Evolutionary conservation across 2,329 filamentous ascomycete genomes (phyloP), one percentile per base, ranked within the genome.

Genomic region (Neofusicoccum cordaticola): DNA sequence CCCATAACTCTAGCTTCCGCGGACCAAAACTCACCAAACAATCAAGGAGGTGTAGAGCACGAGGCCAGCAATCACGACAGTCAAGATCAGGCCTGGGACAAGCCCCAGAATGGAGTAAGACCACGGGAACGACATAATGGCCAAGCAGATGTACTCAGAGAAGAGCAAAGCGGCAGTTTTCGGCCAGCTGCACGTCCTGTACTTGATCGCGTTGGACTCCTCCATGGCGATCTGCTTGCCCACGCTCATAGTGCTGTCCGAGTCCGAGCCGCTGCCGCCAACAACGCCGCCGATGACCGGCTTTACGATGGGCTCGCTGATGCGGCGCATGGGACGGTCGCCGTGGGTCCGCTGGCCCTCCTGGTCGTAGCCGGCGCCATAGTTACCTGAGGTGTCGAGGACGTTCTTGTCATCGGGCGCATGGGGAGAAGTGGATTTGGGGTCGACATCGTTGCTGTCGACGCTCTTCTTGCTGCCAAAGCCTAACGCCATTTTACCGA

Each of bases 71-170:
- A 96, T 85, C 35, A 94, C 85, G 1, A 90, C 83, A 0, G 93
- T 97, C 73, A 96, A 75, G 67, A 97, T 94, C 62, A 97, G 77
- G 27, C 91, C 93, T 0, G 93, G 93, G 0, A 97, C 91, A 15
- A 97, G 84, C 7, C 93, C 93, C 7, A 97, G 85, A 34, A 94
- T 81, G 48, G 92, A 91, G 78, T 97, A 97, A 0, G 92, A 96
- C 85, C 91, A 96, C 0, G 93, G 93, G 70, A 97, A 97, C 58
- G 91, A 96, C 93, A 97, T 97, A 74, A 97, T 97, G 22, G 86
- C 86, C 78, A 97, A 80, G 75, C 92, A 96, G 66, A 97, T 97
- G 76, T 97, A 97, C 81, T 97, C 93, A 58, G 92, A 95, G 79
- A 97, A 97, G 60, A 97, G 86, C 70, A 97, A 77, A 1, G 90